phyloP scores from a whole-genome alignment of 768 basidiomycete genomes.

The Auriscalpium microsporum region DNA sequence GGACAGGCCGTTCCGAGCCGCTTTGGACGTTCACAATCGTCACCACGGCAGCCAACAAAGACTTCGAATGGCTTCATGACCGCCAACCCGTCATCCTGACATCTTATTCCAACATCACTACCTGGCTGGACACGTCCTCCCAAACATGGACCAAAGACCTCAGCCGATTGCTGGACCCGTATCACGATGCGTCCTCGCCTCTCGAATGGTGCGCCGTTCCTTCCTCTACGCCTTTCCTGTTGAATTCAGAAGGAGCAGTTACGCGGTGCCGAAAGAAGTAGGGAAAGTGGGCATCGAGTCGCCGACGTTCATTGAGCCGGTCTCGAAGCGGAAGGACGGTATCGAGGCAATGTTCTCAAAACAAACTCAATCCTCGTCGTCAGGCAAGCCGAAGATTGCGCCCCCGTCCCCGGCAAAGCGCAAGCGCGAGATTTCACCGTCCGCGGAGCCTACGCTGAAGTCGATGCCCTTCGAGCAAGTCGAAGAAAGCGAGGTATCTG shows the following conservation, averaged over 20 bases:
- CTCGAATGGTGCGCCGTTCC: slow-evolving; percentile 56
- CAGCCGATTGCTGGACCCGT: slow-evolving; percentile 51
- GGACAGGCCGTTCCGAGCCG: slow-evolving; percentile 41
- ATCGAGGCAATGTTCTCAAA: slow-evolving; percentile 77
- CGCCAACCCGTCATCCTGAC: slow-evolving; percentile 80
- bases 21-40: slow-evolving; percentile 86
- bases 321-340: slow-evolving; percentile 74
- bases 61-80: slow-evolving; percentile 84
- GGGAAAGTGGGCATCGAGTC: slow-evolving; percentile 87
- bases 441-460: neutral
- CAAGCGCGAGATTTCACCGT: neutral
- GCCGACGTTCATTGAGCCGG: slow-evolving; percentile 70
- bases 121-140: slow-evolving; percentile 77
- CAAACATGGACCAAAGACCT: slow-evolving; percentile 57
- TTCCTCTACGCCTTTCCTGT: neutral
- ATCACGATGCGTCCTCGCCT: slow-evolving; percentile 37
- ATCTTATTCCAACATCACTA: slow-evolving; percentile 44
- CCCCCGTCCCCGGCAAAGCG: neutral
- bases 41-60: slow-evolving; percentile 66
- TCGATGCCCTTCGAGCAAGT: neutral
- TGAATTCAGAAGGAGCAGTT: slow-evolving; percentile 36
- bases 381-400: neutral
- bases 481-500: neutral
- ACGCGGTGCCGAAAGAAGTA: slow-evolving; percentile 82
- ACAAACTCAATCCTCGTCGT: slow-evolving; percentile 31